Conservation (phyloP, 768 basidiomycete species). For the Podaxis sp. region DNA sequence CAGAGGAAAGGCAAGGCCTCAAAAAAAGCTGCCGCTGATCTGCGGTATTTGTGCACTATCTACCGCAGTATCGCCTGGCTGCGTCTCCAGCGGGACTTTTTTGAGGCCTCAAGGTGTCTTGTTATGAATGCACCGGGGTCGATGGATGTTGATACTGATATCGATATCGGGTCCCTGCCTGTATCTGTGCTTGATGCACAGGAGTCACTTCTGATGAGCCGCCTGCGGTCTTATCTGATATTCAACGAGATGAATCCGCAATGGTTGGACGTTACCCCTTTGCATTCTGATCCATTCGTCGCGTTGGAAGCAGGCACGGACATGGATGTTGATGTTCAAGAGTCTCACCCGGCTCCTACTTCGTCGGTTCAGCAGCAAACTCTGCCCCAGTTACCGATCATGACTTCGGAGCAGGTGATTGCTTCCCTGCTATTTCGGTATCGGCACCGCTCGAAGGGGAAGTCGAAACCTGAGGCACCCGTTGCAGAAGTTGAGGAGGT, state of each 20-base stretch:
- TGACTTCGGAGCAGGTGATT: neutral
- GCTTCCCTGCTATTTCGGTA: constrained; percentile 10
- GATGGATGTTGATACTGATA: constrained; percentile 9
- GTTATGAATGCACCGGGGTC: neutral
- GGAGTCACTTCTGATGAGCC: constrained; percentile 3
- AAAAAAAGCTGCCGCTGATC: constrained; percentile 2
- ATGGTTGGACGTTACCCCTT: constrained; percentile 2
- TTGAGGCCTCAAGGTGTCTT: neutral
- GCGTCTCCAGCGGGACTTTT: neutral
- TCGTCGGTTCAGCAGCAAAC: neutral
- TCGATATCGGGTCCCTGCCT: neutral
- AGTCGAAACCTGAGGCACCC: neutral
- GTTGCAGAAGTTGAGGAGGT: neutral
- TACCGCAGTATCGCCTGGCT: constrained; percentile 9
- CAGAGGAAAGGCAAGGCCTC: constrained; percentile 1
- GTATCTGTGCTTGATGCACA: constrained; percentile 9
- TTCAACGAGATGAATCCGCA: constrained; percentile 8
- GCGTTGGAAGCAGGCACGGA: neutral
- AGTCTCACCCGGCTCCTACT: neutral
- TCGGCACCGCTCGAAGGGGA: constrained; percentile 10
- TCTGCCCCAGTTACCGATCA: constrained; percentile 2
- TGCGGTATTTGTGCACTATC: constrained; percentile 8
- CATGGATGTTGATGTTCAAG: neutral
- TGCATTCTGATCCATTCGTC: neutral
- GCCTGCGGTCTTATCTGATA: constrained; percentile 10